These are phyloP conservation scores for Mucor plumbeus DNA, from an alignment of 371 early-diverging fungal species.

Conservation along the genomic window DNA sequence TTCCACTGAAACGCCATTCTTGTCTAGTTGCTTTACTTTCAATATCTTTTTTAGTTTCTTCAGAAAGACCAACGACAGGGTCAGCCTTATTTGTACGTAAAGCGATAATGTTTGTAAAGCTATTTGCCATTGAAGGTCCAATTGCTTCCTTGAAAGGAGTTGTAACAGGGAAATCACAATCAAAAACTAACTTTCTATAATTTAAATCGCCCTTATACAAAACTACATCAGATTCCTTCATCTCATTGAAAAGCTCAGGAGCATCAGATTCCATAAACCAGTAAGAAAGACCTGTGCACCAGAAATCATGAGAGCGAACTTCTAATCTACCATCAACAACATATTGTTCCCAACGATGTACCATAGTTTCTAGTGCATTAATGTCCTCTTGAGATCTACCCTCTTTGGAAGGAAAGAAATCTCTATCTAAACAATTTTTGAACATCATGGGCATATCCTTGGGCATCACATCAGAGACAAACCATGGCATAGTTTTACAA, in stretches of 20 bases:
- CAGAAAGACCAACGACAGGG: constrained; percentile 78
- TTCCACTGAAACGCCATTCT: constrained; percentile 75
- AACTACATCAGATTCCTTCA: constrained; percentile 64
- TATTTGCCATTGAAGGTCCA: constrained; percentile 65
- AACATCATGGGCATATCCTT: constrained; percentile 79
- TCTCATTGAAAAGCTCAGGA: constrained; percentile 64
- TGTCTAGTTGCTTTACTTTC: constrained; percentile 41
- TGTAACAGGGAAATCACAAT: constrained; percentile 81
- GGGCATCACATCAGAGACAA: constrained; percentile 87
- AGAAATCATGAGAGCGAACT: constrained; percentile 76
- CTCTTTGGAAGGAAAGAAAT: constrained; percentile 49
- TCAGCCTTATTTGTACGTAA: constrained; percentile 92
- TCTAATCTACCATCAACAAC: constrained; percentile 65
- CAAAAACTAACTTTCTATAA: constrained; percentile 92
- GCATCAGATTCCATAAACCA: constrained; percentile 72
- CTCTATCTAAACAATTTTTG: constrained; percentile 42
- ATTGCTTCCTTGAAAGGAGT: constrained; percentile 85
- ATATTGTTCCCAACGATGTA: constrained; percentile 71
- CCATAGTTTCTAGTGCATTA: constrained; percentile 59
- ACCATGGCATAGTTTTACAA: constrained; percentile 92
- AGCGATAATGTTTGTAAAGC: constrained; percentile 68
- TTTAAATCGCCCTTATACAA: constrained; percentile 97
- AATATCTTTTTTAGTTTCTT: constrained; percentile 66
- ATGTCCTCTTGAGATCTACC: constrained; percentile 39
- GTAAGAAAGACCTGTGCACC: constrained; percentile 84